Conservation (phyloP, 192 early-diverging fungal genomes). For the Linnemannia elongata region DNA sequence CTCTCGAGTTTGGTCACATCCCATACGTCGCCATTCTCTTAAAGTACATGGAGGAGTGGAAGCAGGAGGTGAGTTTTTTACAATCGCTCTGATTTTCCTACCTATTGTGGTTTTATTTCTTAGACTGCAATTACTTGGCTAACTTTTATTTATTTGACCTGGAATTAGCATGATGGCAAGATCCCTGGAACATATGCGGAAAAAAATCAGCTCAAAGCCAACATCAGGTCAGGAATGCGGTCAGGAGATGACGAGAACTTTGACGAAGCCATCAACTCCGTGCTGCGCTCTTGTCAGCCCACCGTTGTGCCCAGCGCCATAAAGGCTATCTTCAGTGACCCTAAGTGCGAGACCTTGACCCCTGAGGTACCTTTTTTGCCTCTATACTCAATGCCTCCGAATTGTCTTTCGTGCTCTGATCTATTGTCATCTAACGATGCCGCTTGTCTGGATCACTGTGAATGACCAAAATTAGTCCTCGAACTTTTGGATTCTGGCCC, state of each 20-base stretch:
- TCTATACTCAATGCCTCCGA: neutral
- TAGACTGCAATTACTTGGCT: neutral
- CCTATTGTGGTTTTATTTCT: neutral
- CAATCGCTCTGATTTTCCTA: neutral
- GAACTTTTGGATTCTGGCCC: constrained; percentile 89
- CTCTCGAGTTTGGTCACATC: constrained; percentile 82
- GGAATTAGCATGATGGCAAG: constrained; percentile 66
- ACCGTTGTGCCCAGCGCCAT: constrained; percentile 66
- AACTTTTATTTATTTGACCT: neutral
- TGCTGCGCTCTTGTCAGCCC: constrained; percentile 71
- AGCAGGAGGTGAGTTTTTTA: constrained; percentile 61
- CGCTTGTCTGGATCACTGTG: neutral
- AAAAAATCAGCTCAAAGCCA: constrained; percentile 74
- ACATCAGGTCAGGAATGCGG: constrained; percentile 69
- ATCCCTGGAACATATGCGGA: constrained; percentile 73
- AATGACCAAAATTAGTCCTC: constrained; percentile 58
- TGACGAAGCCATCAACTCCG: constrained; percentile 82
- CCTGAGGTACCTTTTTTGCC: constrained; percentile 59
- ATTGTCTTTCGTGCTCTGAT: too few relatives aligned
- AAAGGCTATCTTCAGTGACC: constrained; percentile 68
- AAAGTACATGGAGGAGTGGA: constrained; percentile 83
- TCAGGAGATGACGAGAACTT: constrained; percentile 89
- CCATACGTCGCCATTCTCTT: constrained; percentile 89
- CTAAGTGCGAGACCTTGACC: constrained; percentile 64
- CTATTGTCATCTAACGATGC: neutral